Conservation (phyloP, 345 rosid species). For the Kernera saxatilis region DNA sequence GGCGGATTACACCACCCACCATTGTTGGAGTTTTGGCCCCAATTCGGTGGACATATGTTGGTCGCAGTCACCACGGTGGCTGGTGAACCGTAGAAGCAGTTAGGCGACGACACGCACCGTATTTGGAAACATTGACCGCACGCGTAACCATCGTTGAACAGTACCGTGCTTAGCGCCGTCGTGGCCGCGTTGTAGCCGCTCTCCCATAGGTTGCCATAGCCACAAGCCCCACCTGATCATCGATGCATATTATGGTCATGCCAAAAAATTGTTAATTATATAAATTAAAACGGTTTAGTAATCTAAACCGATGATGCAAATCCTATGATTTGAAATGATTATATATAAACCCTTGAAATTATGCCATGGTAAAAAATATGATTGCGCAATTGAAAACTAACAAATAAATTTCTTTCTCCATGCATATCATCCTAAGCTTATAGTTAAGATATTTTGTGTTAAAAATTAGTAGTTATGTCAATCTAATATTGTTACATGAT, state of each 20-base stretch:
- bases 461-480: neutral
- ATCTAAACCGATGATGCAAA: too few relatives aligned
- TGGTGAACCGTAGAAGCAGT: slow-evolving; percentile 39
- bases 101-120: slow-evolving; percentile 47
- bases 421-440: neutral
- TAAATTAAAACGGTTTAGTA: too few relatives aligned
- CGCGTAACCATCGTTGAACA: slow-evolving; percentile 68
- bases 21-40: slow-evolving; percentile 47
- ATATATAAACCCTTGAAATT: too few relatives aligned
- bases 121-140: slow-evolving; percentile 80
- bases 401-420: neutral
- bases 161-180: slow-evolving; percentile 58
- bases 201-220: slow-evolving; percentile 58
- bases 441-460: neutral
- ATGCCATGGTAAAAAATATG: too few relatives aligned
- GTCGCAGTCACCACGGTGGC: slow-evolving; percentile 66
- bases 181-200: slow-evolving; percentile 69
- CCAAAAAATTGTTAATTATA: neutral
- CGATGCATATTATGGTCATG: neutral
- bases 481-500: neutral
- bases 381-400: too few relatives aligned
- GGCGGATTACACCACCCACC: slow-evolving; percentile 99
- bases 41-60: slow-evolving; percentile 83
- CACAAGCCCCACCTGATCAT: slow-evolving; percentile 79
- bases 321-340: too few relatives aligned